Evolutionary conservation across 73 alveolate genomes (phyloP), one percentile per base, ranked within the genome.

Genomic region (Paramecium bursaria): DNA sequence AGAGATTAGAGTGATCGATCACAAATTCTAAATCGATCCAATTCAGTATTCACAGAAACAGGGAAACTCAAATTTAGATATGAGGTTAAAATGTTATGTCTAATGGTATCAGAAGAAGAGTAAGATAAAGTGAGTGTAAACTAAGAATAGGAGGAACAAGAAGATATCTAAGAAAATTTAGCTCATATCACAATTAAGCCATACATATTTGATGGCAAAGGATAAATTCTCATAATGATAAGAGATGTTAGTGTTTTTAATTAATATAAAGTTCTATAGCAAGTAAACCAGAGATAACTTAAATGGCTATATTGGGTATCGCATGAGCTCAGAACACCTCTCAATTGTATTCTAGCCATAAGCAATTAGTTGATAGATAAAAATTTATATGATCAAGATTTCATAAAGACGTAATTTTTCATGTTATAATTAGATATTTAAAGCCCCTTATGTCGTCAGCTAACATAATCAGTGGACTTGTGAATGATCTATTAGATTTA

Each of bases 31-130:
- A 25, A n/a, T 1, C 9, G 21, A 21, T 67, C 82, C 9, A 39
- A 42, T 15, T 39, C 13, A 5, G 33, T 44, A 14, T 5, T 11
- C 4, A 67, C 19, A 14, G 57, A 22, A 10, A 17, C 26, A 4
- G 76, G 31, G 17, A 67, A 39, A 3, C 33, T 67, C 22, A 67
- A 42, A 42, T 67, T 67, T 67, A 11, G 15, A 3, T 30, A 13
- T 21, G 82, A 67, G 44, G 82, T 67, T 9, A 57, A 57, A 25
- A 57, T 57, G 76, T 57, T 57, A 30, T 26, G 76, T 57, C 17
- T 57, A 27, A 23, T 29, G 39, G 76, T 29, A 26, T 51, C 74
- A 11, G 13, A 19, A 1, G 74, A 51, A 4, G 46, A 21, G 23
- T 10, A 51, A 4, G 6, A 51, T 21, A 51, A 51, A 13, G 74